These are phyloP conservation scores for Xylaria grammica DNA, from an alignment of 495 filamentous ascomycete species.

Conservation along the genomic window DNA sequence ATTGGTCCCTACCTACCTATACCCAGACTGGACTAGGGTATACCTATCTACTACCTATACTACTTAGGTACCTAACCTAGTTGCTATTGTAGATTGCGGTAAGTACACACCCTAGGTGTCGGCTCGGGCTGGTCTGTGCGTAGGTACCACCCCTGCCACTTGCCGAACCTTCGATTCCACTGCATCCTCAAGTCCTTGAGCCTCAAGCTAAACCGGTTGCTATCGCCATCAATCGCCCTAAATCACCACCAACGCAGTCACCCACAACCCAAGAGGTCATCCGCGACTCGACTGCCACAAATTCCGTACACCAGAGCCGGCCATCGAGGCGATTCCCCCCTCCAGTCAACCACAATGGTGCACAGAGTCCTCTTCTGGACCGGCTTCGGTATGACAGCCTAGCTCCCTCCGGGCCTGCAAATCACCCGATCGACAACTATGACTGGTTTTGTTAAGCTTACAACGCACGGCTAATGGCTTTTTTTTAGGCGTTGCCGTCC, in stretches of 20 bases:
- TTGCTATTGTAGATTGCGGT: not conserved
- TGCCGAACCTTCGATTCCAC: conserved; percentile 18
- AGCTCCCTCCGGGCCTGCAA: conserved; percentile 22
- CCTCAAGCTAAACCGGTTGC: not conserved
- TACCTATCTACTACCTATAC: too few species aligned
- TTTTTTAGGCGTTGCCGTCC: conserved; percentile 77
- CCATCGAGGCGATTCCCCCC: not conserved
- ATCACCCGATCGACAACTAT: conserved; percentile 14
- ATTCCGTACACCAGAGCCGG: not conserved
- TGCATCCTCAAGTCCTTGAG: not conserved
- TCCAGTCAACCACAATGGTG: conserved; percentile 50
- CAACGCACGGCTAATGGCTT: conserved; percentile 10
- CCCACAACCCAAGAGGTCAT: not conserved
- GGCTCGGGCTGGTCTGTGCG: conserved; percentile 17
- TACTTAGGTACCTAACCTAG: too few species aligned
- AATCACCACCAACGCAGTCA: conserved; percentile 9
- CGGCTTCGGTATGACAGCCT: conserved; percentile 79
- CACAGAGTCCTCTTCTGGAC: conserved; percentile 92
- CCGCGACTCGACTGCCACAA: not conserved
- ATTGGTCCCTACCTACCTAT: too few species aligned
- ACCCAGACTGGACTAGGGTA: too few species aligned
- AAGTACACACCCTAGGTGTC: too few species aligned
- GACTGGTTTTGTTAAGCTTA: not conserved
- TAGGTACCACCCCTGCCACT: conserved; percentile 10
- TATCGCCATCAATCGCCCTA: not conserved